These are phyloP conservation scores for Bolboschoenus planiculmis DNA, from an alignment of 176 grass and related monocot species.

Conservation along the genomic window DNA sequence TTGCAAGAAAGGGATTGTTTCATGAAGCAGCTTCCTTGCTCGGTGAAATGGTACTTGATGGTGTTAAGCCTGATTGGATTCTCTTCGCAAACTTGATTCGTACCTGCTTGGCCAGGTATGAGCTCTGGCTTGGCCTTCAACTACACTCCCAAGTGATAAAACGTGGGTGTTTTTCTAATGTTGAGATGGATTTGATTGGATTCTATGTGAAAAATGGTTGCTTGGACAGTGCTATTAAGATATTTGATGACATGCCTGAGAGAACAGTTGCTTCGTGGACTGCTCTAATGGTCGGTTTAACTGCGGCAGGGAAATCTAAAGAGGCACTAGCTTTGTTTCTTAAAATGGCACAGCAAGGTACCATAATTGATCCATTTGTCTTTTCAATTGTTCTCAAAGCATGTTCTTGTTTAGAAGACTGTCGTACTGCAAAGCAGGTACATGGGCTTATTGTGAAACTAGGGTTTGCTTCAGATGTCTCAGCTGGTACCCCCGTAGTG, in stretches of 20 bases:
- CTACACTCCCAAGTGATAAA: neutral
- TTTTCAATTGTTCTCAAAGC: conserved; percentile 36
- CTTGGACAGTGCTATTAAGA: neutral
- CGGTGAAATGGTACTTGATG: neutral
- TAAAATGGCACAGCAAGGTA: conserved; percentile 39
- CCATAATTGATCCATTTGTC: conserved; percentile 37
- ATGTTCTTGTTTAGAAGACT: conserved; percentile 44
- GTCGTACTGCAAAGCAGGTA: conserved; percentile 34
- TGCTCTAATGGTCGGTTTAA: conserved; percentile 42
- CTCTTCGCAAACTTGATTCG: neutral
- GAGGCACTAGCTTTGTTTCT: conserved; percentile 48
- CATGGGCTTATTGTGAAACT: conserved; percentile 38
- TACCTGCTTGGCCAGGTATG: neutral
- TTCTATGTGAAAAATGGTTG: neutral
- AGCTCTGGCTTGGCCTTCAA: neutral
- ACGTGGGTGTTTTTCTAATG: neutral
- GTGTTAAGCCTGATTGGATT: neutral
- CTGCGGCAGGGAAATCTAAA: conserved; percentile 24
- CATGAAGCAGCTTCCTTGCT: neutral
- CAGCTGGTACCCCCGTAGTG: neutral
- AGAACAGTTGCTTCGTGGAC: conserved; percentile 72
- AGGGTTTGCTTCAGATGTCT: neutral
- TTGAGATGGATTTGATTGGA: neutral
- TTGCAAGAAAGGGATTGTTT: neutral
- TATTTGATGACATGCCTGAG: conserved; percentile 29